A percentile compares a stretch with the other conserved stretches of the same genome.
These are phyloP conservation scores for Sarcodon aspratus DNA, from an alignment of 768 basidiomycete species.

Conservation along the genomic window DNA sequence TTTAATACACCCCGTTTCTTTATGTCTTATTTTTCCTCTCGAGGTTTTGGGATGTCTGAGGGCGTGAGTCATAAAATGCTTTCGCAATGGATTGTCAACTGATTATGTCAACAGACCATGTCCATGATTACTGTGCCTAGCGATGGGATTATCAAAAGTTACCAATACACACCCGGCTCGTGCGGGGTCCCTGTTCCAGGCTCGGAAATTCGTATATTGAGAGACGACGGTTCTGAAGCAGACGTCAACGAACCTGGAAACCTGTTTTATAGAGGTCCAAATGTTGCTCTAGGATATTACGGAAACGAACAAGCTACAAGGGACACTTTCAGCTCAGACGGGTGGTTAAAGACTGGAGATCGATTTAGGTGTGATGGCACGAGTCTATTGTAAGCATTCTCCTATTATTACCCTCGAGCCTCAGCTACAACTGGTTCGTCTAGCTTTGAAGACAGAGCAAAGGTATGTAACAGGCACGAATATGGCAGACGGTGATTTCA, in stretches of 20 bases:
- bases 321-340: conserved; percentile 49
- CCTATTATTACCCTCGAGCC: no score
- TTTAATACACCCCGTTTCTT: conserved; percentile 53
- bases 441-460: no score
- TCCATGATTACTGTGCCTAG: conserved; percentile 34
- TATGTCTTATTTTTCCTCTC: background rate
- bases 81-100: background rate
- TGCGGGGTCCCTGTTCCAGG: conserved; percentile 54
- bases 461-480: no score
- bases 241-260: conserved; percentile 52
- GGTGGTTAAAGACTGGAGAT: conserved; percentile 74
- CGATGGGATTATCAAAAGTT: conserved; percentile 19
- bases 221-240: conserved; percentile 46
- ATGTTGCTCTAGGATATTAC: conserved; percentile 61
- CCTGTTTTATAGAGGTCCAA: conserved; percentile 43
- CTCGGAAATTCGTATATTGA: conserved; percentile 49
- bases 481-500: no score
- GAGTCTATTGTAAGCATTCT: no score
- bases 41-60: conserved; percentile 13
- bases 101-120: conserved; percentile 35
- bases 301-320: conserved; percentile 55
- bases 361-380: conserved; percentile 44
- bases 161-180: conserved; percentile 23
- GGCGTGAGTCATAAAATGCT: conserved; percentile 6
- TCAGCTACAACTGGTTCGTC: no score